Evolutionary conservation across 306 rosid species (phyloP).

Genomic region (Vicia faba): DNA sequence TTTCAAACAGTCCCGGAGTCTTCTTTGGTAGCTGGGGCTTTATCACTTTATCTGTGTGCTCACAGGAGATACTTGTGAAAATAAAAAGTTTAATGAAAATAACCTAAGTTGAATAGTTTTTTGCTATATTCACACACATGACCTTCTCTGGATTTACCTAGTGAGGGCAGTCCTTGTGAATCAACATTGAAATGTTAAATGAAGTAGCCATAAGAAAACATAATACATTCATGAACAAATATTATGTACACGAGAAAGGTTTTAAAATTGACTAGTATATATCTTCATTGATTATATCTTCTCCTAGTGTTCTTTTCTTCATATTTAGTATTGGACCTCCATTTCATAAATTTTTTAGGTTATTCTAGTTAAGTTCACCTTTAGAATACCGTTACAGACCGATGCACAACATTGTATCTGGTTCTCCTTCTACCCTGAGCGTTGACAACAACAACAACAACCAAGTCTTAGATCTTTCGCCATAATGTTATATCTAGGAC

Average conservation of each 20-base stretch:
- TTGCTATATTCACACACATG: too few species aligned
- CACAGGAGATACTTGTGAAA: slow-evolving; percentile 11
- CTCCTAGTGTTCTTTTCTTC: background rate
- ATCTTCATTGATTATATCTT: slow-evolving; percentile 18
- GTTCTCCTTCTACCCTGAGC: too few species aligned
- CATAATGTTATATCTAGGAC: too few species aligned
- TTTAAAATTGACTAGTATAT: slow-evolving; percentile 14
- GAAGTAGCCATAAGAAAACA: slow-evolving; percentile 2
- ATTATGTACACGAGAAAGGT: background rate
- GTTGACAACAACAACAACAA: too few species aligned
- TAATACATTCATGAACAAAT: background rate
- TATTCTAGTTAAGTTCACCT: slow-evolving; percentile 13
- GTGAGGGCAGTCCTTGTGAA: too few species aligned
- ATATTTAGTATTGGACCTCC: background rate
- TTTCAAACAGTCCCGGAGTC: slow-evolving; percentile 44
- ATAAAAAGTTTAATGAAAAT: too few species aligned
- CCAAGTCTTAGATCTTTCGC: too few species aligned
- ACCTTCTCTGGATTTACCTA: too few species aligned
- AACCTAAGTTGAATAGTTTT: too few species aligned
- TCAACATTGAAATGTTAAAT: slow-evolving; percentile 2
- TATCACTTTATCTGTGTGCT: slow-evolving; percentile 2
- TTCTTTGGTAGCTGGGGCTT: slow-evolving; percentile 33
- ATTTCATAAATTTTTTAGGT: background rate
- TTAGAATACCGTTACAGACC: background rate
- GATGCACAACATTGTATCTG: too few species aligned